Evolutionary conservation across 345 rosid genomes (phyloP).

Genomic region (Brassica nigra): DNA sequence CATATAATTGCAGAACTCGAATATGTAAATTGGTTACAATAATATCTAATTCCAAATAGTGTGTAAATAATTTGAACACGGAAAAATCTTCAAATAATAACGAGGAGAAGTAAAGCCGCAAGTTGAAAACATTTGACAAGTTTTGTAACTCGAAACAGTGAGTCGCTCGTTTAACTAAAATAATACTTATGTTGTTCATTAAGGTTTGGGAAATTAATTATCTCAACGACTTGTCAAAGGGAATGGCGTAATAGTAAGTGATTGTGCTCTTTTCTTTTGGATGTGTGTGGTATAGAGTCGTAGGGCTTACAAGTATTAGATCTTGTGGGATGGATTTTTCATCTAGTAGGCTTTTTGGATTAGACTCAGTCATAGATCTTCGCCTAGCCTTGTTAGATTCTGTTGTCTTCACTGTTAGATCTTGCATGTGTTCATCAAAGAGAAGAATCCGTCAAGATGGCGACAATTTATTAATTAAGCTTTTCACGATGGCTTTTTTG

Average conservation of each 20-base stretch:
- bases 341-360: slow-evolving; percentile 25
- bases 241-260: neutral
- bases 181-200: neutral
- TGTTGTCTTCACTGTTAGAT: slow-evolving; percentile 24
- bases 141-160: neutral
- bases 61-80: neutral
- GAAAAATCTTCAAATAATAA: neutral
- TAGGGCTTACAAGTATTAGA: slow-evolving; percentile 6
- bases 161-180: neutral
- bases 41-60: neutral
- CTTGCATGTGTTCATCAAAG: slow-evolving; percentile 14
- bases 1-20: neutral
- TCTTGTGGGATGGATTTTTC: slow-evolving; percentile 26
- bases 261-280: neutral
- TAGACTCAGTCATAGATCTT: slow-evolving; percentile 10
- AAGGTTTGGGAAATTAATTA: neutral
- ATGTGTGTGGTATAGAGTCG: slow-evolving; percentile 6
- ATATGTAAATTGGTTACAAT: neutral
- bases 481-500: neutral
- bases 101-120: slow-evolving; percentile 21
- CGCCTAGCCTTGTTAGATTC: slow-evolving; percentile 34
- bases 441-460: neutral
- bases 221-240: slow-evolving; percentile 22
- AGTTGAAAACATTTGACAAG: neutral
- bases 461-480: neutral